These are phyloP conservation scores for Globisporangium irregulare DNA, from an alignment of 352 stramenopile genomes.

Conservation along the genomic window DNA sequence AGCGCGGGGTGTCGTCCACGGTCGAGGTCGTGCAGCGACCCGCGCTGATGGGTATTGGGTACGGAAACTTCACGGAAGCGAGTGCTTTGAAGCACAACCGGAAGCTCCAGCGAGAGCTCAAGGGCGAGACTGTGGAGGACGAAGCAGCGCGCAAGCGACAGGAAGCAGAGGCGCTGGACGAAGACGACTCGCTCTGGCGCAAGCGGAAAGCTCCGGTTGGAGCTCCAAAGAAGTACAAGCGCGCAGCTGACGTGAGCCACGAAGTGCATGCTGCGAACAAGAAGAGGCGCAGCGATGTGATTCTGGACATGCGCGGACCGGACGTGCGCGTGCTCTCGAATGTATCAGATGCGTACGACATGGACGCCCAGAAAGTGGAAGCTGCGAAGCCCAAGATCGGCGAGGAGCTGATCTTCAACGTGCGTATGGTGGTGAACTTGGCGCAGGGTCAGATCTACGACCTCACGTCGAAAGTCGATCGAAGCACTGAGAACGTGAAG, in stretches of 20 bases:
- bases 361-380: conserved; percentile 38
- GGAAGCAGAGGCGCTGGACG: conserved; percentile 27
- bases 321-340: conserved; percentile 70
- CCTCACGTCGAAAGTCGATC: conserved; percentile 66
- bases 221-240: conserved; percentile 46
- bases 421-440: conserved; percentile 85
- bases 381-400: conserved; percentile 70
- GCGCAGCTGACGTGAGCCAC: conserved; percentile 61
- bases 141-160: conserved; percentile 26
- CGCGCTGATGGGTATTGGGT: conserved; percentile 91
- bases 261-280: conserved; percentile 38
- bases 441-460: conserved; percentile 77
- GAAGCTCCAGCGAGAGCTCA: conserved; percentile 90
- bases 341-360: conserved; percentile 65
- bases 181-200: conserved; percentile 81
- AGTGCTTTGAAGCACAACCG: conserved; percentile 91
- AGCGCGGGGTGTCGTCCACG: conserved; percentile 90
- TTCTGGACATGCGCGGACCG: conserved; percentile 89
- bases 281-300: conserved; percentile 56
- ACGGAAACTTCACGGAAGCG: conserved; percentile 92
- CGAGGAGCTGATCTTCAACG: conserved; percentile 91
- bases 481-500: conserved; percentile 39
- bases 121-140: conserved; percentile 62
- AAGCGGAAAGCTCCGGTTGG: conserved; percentile 52
- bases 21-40: conserved; percentile 94